Evolutionary conservation across 108 stramenopile genomes (phyloP).

Genomic region (Seminavis robusta): DNA sequence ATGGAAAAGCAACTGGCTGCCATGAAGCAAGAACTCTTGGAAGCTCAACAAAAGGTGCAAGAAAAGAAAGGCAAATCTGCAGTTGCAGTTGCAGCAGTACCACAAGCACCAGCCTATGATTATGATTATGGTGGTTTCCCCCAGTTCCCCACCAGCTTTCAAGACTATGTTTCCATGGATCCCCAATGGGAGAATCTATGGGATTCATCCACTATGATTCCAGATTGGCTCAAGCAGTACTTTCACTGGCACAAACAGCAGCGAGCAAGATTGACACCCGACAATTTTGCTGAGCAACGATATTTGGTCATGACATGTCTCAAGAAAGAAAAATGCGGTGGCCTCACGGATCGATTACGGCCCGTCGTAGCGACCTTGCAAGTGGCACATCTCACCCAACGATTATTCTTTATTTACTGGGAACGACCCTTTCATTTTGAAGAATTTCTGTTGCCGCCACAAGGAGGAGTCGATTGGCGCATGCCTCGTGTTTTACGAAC

Average conservation of each 20-base stretch:
- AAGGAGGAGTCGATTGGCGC: slow-evolving; percentile 33
- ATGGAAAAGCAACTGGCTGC: too few relatives aligned
- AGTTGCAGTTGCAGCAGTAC: too few relatives aligned
- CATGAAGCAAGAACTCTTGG: too few relatives aligned
- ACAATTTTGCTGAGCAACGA: slow-evolving; percentile 5
- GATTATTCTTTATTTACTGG: slow-evolving; percentile 46
- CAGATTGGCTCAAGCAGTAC: slow-evolving; percentile 47
- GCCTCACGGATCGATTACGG: slow-evolving; percentile 37
- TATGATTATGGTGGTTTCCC: too few relatives aligned
- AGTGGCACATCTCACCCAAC: slow-evolving; percentile 23
- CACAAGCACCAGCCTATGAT: too few relatives aligned
- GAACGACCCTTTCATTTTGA: slow-evolving; percentile 30
- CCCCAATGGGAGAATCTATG: too few relatives aligned
- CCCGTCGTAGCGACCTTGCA: slow-evolving; percentile 25
- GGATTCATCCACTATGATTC: too few relatives aligned
- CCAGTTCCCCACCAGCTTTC: too few relatives aligned
- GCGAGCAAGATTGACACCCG: slow-evolving; percentile 12
- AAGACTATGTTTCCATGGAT: too few relatives aligned
- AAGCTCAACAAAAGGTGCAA: too few relatives aligned
- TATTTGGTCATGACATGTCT: slow-evolving; percentile 36
- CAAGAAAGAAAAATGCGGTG: slow-evolving; percentile 27
- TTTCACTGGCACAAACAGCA: slow-evolving; percentile 33
- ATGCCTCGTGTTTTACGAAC: too few relatives aligned
- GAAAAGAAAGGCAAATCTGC: too few relatives aligned
- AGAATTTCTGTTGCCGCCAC: slow-evolving; percentile 43